Base-by-base conservation (phyloP, 2,329 filamentous ascomycete genomes). In the Colletotrichum tropicicola region DNA sequence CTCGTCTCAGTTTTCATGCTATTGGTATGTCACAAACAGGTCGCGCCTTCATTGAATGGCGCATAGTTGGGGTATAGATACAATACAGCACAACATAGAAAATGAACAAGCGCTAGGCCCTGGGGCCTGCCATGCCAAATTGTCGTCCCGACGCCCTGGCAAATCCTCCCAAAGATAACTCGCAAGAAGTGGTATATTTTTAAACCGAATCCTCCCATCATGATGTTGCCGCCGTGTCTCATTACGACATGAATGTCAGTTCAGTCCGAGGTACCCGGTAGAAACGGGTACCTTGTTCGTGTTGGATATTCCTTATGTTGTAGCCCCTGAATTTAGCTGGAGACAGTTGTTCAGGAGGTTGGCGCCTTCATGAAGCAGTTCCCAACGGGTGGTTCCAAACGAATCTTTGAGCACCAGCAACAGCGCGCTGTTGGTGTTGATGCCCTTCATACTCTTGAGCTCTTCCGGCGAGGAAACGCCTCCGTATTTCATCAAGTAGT, bases 331-430 rank as follows among this genome's bases (percentile, higher is more conserved):
- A 65, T 85, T 85, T 19, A 85, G 75, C 66, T 88, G 83, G 68
- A 97, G 92, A 75, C 94, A 97, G 74, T 94, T 96, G 59, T 85
- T 89, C 73, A 98, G 77, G 66, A 97, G 80, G 21, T 88, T 91
- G 30, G 92, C 91, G 35, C 93, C 95, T 78, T 98, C 96, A 61
- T 96, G 91, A 68, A 98, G 82, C 58, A 98, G 80, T 81, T 98
- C 94, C 95, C 95, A 98, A 51, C 94, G 86, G 30, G 94, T 94
- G 71, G 90, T 90, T 69, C 86, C 84, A 75, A 98, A 98, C 41
- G 91, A 91, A 60, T 93, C 91, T 67, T 91, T 89, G 65, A 99
- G 85, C 32, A 97, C 86, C 78, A 96, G 86, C 69, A 98, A 79
- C 74, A 98, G 77, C 0, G 94, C 92, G 49, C 93, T 87, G 75